phyloP scores from a whole-genome alignment of 768 basidiomycete genomes.

The Leccinum barrowsii region DNA sequence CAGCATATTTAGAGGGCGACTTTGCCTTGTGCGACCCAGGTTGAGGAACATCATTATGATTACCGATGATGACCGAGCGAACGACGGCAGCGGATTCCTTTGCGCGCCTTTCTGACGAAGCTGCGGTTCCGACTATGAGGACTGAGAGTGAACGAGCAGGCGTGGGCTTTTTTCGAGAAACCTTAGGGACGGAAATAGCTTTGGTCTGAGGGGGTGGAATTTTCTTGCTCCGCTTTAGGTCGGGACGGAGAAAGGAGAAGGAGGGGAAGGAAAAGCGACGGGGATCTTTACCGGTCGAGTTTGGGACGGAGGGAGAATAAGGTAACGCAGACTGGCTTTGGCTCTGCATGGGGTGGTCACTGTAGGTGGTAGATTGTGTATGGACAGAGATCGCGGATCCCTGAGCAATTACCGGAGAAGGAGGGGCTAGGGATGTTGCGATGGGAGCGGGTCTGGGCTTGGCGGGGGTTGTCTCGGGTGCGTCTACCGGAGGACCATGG shows the following conservation, averaged over 20 bases:
- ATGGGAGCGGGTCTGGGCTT: conserved; percentile 8
- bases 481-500: conserved; percentile 11
- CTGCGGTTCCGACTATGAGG: conserved; percentile 26
- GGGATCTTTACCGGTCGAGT: conserved; percentile 21
- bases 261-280: conserved; percentile 51
- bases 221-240: conserved; percentile 26
- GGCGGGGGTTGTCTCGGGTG: neutral
- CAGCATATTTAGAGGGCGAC: conserved; percentile 44
- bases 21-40: conserved; percentile 38
- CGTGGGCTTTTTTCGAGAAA: conserved; percentile 40
- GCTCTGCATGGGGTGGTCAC: conserved; percentile 19
- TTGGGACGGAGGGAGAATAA: conserved; percentile 13
- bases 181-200: conserved; percentile 33
- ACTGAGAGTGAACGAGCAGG: conserved; percentile 33
- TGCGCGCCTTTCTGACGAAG: conserved; percentile 54
- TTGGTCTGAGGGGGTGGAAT: conserved; percentile 13
- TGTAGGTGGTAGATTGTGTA: conserved; percentile 16
- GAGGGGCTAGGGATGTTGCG: conserved; percentile 17
- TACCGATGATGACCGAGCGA: conserved; percentile 68
- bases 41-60: conserved; percentile 27
- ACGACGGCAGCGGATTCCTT: conserved; percentile 60
- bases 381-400: conserved; percentile 6
- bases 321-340: conserved; percentile 29
- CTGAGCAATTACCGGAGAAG: conserved; percentile 7
- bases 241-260: conserved; percentile 39